Evolutionary conservation across 140 eudicot genomes (phyloP).

Genomic region (Erigeron philadelphicus): DNA sequence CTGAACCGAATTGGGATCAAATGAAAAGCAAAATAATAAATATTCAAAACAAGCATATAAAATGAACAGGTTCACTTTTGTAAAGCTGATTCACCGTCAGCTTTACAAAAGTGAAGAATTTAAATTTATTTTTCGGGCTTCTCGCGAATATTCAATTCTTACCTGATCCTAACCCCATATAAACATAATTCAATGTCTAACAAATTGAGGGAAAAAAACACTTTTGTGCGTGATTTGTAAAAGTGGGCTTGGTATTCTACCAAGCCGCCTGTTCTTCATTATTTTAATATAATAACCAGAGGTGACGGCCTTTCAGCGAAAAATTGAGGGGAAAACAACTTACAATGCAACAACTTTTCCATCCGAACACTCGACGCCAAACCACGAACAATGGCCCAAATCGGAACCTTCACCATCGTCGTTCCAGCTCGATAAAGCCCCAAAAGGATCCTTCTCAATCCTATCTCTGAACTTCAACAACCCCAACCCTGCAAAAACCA

Average conservation of each 20-base stretch:
- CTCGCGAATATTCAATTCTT: neutral
- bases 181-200: conserved; percentile 1
- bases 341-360: conserved; percentile 55
- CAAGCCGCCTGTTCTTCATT: no score
- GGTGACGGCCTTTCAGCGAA: no score
- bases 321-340: conserved; percentile 33
- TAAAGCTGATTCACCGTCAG: neutral
- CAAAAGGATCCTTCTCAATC: conserved; percentile 50
- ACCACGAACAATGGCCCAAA: conserved; percentile 53
- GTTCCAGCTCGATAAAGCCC: conserved; percentile 50
- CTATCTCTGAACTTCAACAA: conserved; percentile 52
- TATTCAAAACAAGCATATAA: neutral
- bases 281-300: no score
- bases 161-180: neutral
- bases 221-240: no score
- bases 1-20: neutral
- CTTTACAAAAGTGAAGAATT: neutral
- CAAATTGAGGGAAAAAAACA: neutral
- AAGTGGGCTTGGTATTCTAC: no score
- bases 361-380: conserved; percentile 55
- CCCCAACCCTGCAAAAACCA: conserved; percentile 43
- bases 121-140: neutral
- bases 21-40: neutral
- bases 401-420: conserved; percentile 23
- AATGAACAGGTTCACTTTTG: neutral